Evolutionary conservation across 2,329 filamentous ascomycete genomes (phyloP).

Genomic region (Geosmithia putterillii): DNA sequence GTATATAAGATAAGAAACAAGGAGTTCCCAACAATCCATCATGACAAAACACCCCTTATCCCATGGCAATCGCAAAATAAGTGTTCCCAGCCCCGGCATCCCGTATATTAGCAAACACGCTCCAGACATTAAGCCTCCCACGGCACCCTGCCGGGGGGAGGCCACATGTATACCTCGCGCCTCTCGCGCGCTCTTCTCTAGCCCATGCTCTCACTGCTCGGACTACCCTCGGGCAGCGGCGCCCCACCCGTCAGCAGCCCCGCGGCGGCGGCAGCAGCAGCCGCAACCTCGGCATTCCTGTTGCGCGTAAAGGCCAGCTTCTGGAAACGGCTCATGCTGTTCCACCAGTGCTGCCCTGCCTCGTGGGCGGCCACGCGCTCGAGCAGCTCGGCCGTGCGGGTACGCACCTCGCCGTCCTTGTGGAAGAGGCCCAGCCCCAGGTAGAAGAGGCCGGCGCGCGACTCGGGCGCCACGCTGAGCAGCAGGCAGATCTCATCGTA

Average conservation of each 20-base stretch:
- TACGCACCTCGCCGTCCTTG: constrained; percentile 66
- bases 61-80: too few relatives aligned
- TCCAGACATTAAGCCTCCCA: too few relatives aligned
- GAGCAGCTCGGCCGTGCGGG: constrained; percentile 65
- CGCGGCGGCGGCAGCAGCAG: background rate
- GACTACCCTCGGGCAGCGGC: constrained; percentile 24
- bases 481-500: constrained; percentile 82
- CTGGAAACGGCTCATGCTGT: constrained; percentile 71
- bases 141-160: too few relatives aligned
- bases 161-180: too few relatives aligned
- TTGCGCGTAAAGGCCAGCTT: constrained; percentile 75
- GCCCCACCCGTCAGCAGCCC: background rate
- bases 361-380: constrained; percentile 77
- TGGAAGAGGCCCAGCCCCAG: constrained; percentile 86
- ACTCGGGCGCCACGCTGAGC: constrained; percentile 71
- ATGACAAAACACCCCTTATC: too few relatives aligned
- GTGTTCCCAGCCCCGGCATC: too few relatives aligned
- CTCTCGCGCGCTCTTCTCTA: too few relatives aligned
- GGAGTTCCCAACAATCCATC: too few relatives aligned
- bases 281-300: constrained; percentile 16
- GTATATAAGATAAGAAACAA: too few relatives aligned
- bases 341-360: constrained; percentile 90
- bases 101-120: too few relatives aligned
- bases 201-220: background rate
- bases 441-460: constrained; percentile 82